These are phyloP conservation scores for Aechmea fasciata DNA, from an alignment of 176 grass and related monocot genomes.

Conservation along the genomic window DNA sequence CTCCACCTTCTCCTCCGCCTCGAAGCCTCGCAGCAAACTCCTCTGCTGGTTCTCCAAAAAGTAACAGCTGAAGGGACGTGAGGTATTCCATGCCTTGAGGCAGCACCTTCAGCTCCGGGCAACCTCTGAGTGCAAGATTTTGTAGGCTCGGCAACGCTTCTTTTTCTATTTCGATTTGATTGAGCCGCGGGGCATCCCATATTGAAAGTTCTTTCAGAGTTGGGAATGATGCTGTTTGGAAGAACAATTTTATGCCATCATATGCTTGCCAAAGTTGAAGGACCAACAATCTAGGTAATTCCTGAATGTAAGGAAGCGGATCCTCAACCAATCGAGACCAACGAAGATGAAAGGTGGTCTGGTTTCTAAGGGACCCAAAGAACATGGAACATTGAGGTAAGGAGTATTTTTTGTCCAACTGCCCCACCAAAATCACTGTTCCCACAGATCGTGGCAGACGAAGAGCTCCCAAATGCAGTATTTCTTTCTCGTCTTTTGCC, in stretches of 20 bases:
- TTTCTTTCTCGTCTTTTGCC: background rate
- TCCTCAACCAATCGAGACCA: constrained; percentile 21
- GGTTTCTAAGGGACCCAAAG: background rate
- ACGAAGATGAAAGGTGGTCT: background rate
- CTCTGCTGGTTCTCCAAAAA: background rate
- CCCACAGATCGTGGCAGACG: constrained; percentile 4
- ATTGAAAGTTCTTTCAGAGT: background rate
- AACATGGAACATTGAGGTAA: constrained; percentile 8
- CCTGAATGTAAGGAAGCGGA: constrained; percentile 9
- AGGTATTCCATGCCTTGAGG: constrained; percentile 22
- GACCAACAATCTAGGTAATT: background rate
- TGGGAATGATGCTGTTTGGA: constrained; percentile 16
- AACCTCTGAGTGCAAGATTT: background rate
- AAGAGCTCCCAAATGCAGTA: constrained; percentile 15
- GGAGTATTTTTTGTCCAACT: constrained; percentile 13
- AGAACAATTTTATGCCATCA: constrained; percentile 14
- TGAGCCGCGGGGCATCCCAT: background rate
- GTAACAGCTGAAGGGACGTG: background rate
- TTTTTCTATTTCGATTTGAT: constrained; percentile 23
- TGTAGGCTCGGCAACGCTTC: constrained; percentile 21
- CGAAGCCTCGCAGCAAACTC: background rate
- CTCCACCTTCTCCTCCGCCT: background rate
- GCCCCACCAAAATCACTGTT: background rate
- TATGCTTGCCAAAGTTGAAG: constrained; percentile 8
- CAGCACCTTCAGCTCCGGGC: constrained; percentile 9